Evolutionary conservation across 1,284 basidiomycete genomes (phyloP), one percentile per base, ranked within the genome.

Genomic region (Agaricales sp.): DNA sequence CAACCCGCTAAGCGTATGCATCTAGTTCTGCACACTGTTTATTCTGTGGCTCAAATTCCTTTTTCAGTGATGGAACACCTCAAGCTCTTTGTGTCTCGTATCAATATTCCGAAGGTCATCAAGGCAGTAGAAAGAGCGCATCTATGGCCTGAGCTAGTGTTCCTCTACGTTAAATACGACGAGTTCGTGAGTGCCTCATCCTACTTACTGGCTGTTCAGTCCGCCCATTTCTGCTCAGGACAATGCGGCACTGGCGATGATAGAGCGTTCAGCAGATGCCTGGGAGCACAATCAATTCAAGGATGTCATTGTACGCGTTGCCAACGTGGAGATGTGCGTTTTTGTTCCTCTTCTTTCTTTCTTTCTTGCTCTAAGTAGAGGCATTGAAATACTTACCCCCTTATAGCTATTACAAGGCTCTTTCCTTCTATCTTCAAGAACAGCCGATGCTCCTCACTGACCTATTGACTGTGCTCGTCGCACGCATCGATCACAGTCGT

Each of bases 231-330:
- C n/a, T n/a, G n/a, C 54, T 4, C 41, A 89, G 81, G 92, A 96
- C 63, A 96, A 96, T 61, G 92, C 93, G n/a, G 89, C 92, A 26
- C 71, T 96, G 54, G 90, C 92, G 2, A 98, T 97, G 89, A 98
- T 99, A 66, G 96, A 99, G 67, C 87, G 93, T 45, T 89, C 95
- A 1, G 80, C 91, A 21, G 93, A 97, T 67, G 92, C 93, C 50
- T 99, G 94, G 94, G 94, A 99, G 55, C 95, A 99, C 71, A 95
- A 92, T 61, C 93, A 97, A 66, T 99, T 99, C 83, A 96, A 96
- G 74, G 93, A 96, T 58, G 82, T 92, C 49, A 78, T 94, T 51
- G 88, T 94, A 58, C 89, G 93, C 59, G 94, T 92, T 18, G 95
- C 96, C 44, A 99, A 99, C 63, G 82, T 98, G 54, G 96, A 99